These are phyloP conservation scores for Mariannaea elegans DNA, from an alignment of 2,329 filamentous ascomycete genomes.

Conservation along the genomic window DNA sequence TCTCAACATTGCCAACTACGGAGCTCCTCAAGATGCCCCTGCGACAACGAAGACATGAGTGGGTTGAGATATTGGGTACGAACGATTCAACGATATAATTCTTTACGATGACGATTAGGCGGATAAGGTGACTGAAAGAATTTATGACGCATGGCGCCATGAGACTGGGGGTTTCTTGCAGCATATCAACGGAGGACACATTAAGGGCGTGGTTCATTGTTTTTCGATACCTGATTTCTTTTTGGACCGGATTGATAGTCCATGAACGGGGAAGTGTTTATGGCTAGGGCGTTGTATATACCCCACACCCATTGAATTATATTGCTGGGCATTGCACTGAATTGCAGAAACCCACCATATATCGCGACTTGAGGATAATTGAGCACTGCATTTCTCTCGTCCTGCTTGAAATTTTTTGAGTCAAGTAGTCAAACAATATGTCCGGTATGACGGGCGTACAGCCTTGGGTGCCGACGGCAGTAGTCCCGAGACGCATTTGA, in stretches of 20 bases:
- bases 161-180: not conserved
- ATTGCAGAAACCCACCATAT: not conserved
- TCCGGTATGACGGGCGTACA: no score
- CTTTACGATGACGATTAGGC: conserved; percentile 13
- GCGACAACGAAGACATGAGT: conserved; percentile 26
- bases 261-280: conserved; percentile 17
- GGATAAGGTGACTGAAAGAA: not conserved
- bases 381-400: no score
- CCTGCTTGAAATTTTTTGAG: no score
- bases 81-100: not conserved
- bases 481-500: no score
- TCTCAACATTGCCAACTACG: conserved; percentile 49
- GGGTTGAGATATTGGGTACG: conserved; percentile 5
- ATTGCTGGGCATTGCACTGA: not conserved
- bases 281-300: conserved; percentile 34
- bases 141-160: conserved; percentile 19
- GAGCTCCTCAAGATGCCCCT: conserved; percentile 26
- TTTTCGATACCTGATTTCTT: conserved; percentile 15
- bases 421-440: no score
- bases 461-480: no score
- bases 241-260: conserved; percentile 9
- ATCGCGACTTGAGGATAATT: no score
- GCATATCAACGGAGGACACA: not conserved
- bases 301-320: conserved; percentile 20
- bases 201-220: conserved; percentile 1